These are phyloP conservation scores for Cymbidium sinense DNA, from an alignment of 106 monocot species.

Conservation along the genomic window DNA sequence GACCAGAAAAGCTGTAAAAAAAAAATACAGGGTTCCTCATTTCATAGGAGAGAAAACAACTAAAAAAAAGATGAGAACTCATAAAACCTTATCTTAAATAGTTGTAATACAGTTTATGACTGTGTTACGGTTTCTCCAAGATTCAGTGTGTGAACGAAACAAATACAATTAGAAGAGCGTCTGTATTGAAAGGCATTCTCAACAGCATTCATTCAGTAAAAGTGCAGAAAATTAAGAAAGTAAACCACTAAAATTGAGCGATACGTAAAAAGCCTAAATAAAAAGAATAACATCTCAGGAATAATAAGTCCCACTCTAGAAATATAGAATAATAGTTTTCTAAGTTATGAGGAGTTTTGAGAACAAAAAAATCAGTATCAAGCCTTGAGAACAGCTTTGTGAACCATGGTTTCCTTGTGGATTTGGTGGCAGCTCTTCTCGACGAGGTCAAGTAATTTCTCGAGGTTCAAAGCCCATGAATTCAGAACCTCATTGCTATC, in stretches of 20 bases:
- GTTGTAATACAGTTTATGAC: not conserved
- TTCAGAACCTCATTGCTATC: slow-evolving; percentile 86
- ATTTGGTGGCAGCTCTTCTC: slow-evolving; percentile 99
- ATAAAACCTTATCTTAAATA: not conserved
- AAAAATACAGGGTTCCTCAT: too few species aligned
- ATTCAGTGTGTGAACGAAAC: not conserved
- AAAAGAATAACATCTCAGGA: too few species aligned
- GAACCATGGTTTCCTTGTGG: slow-evolving; percentile 97
- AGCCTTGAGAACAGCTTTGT: slow-evolving; percentile 65
- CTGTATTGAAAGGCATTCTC: too few species aligned
- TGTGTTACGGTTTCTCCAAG: not conserved
- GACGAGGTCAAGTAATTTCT: slow-evolving; percentile 93
- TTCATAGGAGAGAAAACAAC: too few species aligned
- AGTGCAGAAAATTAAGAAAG: not conserved
- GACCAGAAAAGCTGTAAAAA: too few species aligned
- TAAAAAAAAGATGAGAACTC: not conserved
- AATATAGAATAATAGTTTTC: too few species aligned
- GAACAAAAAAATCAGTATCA: not conserved
- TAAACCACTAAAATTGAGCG: not conserved
- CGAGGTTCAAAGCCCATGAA: slow-evolving; percentile 78
- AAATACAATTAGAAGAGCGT: not conserved
- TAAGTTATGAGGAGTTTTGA: not conserved
- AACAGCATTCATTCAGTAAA: too few species aligned
- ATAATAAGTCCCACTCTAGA: too few species aligned
- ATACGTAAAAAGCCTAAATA: not conserved